phyloP scores from a whole-genome alignment of 2,329 filamentous ascomycete species.

The Hypoxylon sp. region DNA sequence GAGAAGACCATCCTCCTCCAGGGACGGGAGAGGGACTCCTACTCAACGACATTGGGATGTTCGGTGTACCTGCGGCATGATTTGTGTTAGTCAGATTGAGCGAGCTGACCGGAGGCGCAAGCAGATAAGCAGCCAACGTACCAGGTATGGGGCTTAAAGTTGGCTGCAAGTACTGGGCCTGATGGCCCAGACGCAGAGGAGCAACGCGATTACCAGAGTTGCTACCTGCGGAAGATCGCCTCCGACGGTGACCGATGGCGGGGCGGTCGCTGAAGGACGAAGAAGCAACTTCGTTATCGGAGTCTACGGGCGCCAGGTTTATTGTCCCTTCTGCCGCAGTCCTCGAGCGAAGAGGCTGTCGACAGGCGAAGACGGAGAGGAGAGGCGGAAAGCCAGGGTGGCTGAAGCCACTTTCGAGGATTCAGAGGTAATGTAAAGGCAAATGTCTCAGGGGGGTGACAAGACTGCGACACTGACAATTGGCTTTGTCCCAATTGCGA shows the following conservation, averaged over 20 bases:
- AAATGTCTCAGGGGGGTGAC: slow-evolving; percentile 44
- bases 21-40: slow-evolving; percentile 88
- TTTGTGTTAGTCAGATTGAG: slow-evolving; percentile 27
- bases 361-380: slow-evolving; percentile 35
- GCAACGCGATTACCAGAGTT: slow-evolving; percentile 54
- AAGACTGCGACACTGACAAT: slow-evolving; percentile 34
- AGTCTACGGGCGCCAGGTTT: slow-evolving; percentile 67
- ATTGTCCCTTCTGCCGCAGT: slow-evolving; percentile 46
- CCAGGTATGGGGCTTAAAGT: slow-evolving; percentile 70
- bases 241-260: slow-evolving; percentile 64
- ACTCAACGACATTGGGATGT: slow-evolving; percentile 82
- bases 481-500: slow-evolving; percentile 28
- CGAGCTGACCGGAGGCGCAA: slow-evolving; percentile 29
- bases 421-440: slow-evolving; percentile 31
- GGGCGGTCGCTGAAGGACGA: slow-evolving; percentile 66
- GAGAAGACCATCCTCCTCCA: slow-evolving; percentile 90
- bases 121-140: slow-evolving; percentile 57
- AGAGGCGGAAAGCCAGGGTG: slow-evolving; percentile 36
- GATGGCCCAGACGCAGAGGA: slow-evolving; percentile 57
- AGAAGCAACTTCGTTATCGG: slow-evolving; percentile 66
- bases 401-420: slow-evolving; percentile 43
- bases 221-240: slow-evolving; percentile 61
- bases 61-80: slow-evolving; percentile 65
- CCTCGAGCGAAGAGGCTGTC: slow-evolving; percentile 41
- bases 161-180: slow-evolving; percentile 56